Conservation (phyloP, 495 filamentous ascomycete species). For the Astrothelium macrocarpum region DNA sequence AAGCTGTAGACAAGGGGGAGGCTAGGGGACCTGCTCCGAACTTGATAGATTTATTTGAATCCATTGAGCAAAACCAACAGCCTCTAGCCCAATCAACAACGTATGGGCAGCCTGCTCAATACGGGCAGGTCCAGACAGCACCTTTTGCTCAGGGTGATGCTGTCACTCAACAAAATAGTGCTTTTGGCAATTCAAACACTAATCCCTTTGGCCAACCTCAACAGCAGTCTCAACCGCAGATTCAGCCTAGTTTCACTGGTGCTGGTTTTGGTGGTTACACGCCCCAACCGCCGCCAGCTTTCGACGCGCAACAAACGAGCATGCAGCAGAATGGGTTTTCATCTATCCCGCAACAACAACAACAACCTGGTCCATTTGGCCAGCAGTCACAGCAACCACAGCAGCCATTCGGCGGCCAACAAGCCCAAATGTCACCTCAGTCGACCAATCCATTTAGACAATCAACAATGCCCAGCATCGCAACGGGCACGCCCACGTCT, state of each 20-base stretch:
- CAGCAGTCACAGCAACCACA: conserved; percentile 35
- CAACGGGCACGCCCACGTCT: conserved; percentile 36
- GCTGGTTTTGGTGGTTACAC: conserved; percentile 83
- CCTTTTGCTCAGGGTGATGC: conserved; percentile 37
- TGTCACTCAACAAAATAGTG: conserved; percentile 20
- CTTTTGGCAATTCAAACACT: conserved; percentile 27
- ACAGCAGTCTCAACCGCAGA: conserved; percentile 32
- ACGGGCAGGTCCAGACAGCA: conserved; percentile 32
- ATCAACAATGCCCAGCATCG: conserved; percentile 60
- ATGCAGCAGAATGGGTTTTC: conserved; percentile 32
- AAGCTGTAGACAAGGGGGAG: conserved; percentile 29
- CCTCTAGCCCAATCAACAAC: conserved; percentile 44
- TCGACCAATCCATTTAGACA: conserved; percentile 82
- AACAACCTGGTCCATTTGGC: conserved; percentile 34
- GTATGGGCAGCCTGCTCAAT: conserved; percentile 14
- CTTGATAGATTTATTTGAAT: conserved; percentile 97
- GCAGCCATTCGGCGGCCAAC: conserved; percentile 20
- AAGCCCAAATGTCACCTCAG: conserved; percentile 36
- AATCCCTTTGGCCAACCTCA: conserved; percentile 48
- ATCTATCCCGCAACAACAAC: conserved; percentile 44
- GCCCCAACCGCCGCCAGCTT: conserved; percentile 43
- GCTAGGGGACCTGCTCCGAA: conserved; percentile 62
- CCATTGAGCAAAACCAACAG: conserved; percentile 88
- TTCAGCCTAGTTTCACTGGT: conserved; percentile 50
- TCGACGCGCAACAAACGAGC: conserved; percentile 16